Conservation (phyloP, 108 stramenopile species). For the Stephanodiscus triporus region DNA sequence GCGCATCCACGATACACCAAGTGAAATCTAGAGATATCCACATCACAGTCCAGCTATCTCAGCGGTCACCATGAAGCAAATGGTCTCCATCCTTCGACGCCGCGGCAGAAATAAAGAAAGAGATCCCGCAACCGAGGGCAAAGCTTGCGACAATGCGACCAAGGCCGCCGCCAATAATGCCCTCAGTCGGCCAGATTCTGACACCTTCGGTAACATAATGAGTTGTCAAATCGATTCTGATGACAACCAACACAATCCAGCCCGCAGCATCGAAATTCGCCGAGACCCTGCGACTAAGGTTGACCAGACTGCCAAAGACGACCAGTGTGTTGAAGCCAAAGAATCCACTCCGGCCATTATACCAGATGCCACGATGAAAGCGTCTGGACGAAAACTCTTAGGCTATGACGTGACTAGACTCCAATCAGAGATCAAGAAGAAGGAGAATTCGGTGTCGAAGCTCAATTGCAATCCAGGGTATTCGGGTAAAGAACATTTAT, state of each 20-base stretch:
- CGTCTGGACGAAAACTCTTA: not conserved
- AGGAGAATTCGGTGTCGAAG: not conserved
- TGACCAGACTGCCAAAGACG: not conserved
- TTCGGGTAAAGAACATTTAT: not conserved
- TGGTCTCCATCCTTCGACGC: not conserved
- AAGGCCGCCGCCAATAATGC: constrained; percentile 1
- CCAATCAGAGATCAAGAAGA: not conserved
- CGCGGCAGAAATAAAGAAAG: not conserved
- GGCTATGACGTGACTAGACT: not conserved
- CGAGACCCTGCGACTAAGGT: not conserved
- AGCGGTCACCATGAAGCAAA: constrained; percentile 4
- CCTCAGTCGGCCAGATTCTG: not conserved
- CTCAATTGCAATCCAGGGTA: not conserved
- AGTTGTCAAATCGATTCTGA: not conserved
- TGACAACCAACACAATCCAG: not conserved
- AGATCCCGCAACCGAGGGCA: not conserved
- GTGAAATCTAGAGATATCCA: too few species aligned
- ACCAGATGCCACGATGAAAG: not conserved
- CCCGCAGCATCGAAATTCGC: not conserved
- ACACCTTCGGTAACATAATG: not conserved
- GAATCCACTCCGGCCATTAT: not conserved
- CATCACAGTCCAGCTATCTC: not conserved
- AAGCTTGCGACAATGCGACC: not conserved
- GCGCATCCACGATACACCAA: too few species aligned
- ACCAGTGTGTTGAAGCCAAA: not conserved